Base-by-base conservation (phyloP, 805 yeast genomes). In the Torulaspora franciscae region DNA sequence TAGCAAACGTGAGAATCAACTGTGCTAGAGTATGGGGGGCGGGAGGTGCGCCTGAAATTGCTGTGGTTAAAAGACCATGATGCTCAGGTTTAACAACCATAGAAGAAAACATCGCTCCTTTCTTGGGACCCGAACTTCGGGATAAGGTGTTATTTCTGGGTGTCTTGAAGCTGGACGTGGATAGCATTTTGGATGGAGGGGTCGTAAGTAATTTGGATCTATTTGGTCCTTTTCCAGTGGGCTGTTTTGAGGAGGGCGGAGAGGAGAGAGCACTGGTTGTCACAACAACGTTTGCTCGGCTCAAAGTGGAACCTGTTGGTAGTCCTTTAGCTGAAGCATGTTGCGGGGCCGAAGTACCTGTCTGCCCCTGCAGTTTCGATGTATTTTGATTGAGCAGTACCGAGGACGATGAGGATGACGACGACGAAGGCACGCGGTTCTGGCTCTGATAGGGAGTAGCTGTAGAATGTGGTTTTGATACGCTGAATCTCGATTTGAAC, bases 181-280 rank as follows among this genome's bases (percentile, higher is more conserved):
- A 39, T 8, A 53, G 25, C 27, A 50, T 42, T 37, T 59, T 58
- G n/a, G 61, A 54, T 23, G 66, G 64, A 2, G 66, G 64, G 0
- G 62, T 61, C 2, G 56, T 48, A 3, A 57, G 34, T 15, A 57
- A 32, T 34, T 50, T 55, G 17, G 54, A 44, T 33, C 49, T 46
- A 28, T 37, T 47, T 8, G 43, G 40, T 13, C 39, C 35, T 25
- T 49, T 48, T 4, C 41, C 32, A 6, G 52, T 45, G 4, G 55
- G 55, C 19, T 50, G 54, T 19, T 53, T 50, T 3, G 39, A n/a
- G 7, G 55, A 32, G 3, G 55, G 45, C 6, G 46, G 42, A 9
- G 52, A 46, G 11, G 48, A 45, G n/a, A 48, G 34, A 7, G 48
- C 47, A 23, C 39, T 42, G n/a, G 57, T 49, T 8, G 57, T 39